Base-by-base conservation (phyloP, 202 grass and related monocot species). In the Schoenoplectus tabernaemontani region DNA sequence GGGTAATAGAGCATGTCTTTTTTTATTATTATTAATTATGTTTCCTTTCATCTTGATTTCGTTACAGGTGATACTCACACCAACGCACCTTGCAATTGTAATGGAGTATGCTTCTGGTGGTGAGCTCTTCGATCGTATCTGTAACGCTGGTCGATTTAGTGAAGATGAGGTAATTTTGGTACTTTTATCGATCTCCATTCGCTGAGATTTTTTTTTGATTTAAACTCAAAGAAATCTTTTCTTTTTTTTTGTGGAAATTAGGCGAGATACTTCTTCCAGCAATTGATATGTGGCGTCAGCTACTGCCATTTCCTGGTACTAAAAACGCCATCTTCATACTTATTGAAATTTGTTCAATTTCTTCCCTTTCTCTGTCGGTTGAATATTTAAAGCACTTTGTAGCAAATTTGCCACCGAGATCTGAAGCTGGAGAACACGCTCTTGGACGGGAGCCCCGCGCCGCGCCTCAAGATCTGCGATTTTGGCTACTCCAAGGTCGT, bases 381-480 rank as follows among this genome's bases (percentile, higher is more conserved):
- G 16, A 47, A 30, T 67, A 57, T 59, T 72, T 77, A 7, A 84
- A 56, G 12, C 51, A 44, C 81, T 82, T 61, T 33, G 70, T 87
- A 97, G 93, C 90, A 97, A 97, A 91, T 97, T 88, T 97, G 93
- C 58, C 93, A 97, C 84, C 93, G 93, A 85, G 93, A 97, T 80
- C 89, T 97, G 85, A 97, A 97, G 82, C 78, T 97, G 56, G 93
- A 97, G 82, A 97, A 97, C 89, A 93, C 90, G 61, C 69, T 97
- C 33, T 82, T 97, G 37, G 93, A 93, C 83, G 93, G 93, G 54
- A 93, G 34, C 82, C 88, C 93, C 4, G 87, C 93, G 10, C 93
- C 93, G 17, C 88, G 79, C 65, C 90, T 97, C 70, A 97, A 97
- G 83, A 97, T 97, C 85, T 97, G 93, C n/a, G 93, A 97, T 86